phyloP scores from a whole-genome alignment of 768 basidiomycete genomes.

The Holtermanniella nyarrowii region DNA sequence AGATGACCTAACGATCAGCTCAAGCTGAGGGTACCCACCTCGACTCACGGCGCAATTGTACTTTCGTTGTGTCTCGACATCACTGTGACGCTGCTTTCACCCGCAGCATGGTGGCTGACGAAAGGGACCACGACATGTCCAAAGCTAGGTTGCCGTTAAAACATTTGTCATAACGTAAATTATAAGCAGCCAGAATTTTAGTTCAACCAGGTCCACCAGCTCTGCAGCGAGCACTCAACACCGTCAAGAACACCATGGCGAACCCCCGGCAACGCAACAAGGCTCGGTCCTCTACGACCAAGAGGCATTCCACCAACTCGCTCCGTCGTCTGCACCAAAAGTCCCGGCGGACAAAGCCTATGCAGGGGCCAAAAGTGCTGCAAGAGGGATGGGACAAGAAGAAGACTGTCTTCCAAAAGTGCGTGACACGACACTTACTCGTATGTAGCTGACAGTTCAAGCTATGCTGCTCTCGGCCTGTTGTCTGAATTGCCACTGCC shows the following conservation, averaged over 20 bases:
- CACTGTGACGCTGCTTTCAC: no score
- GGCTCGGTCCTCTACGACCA: constrained; percentile 62
- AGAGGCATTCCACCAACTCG: constrained; percentile 52
- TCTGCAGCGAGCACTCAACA: not conserved
- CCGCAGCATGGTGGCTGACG: no score
- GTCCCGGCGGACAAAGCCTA: constrained; percentile 60
- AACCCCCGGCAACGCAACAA: constrained; percentile 91
- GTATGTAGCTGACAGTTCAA: constrained; percentile 4
- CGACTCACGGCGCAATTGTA: no score
- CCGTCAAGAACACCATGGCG: constrained; percentile 69
- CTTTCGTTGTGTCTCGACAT: no score
- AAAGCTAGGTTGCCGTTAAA: no score
- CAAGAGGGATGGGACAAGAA: constrained; percentile 77
- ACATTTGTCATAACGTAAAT: no score
- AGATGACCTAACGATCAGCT: no score
- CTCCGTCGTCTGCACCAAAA: constrained; percentile 57
- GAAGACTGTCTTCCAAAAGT: constrained; percentile 91
- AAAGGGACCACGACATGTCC: no score
- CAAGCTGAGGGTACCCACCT: no score
- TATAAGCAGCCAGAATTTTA: no score
- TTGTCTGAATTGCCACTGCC: constrained; percentile 34
- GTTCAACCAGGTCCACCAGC: no score
- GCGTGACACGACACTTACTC: constrained; percentile 30
- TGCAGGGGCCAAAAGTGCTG: constrained; percentile 68
- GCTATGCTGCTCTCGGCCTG: constrained; percentile 38